A percentile compares a stretch with the other conserved stretches of the same genome.
phyloP scores from a whole-genome alignment of 1,284 basidiomycete genomes.

The Rhodotorula sp. region DNA sequence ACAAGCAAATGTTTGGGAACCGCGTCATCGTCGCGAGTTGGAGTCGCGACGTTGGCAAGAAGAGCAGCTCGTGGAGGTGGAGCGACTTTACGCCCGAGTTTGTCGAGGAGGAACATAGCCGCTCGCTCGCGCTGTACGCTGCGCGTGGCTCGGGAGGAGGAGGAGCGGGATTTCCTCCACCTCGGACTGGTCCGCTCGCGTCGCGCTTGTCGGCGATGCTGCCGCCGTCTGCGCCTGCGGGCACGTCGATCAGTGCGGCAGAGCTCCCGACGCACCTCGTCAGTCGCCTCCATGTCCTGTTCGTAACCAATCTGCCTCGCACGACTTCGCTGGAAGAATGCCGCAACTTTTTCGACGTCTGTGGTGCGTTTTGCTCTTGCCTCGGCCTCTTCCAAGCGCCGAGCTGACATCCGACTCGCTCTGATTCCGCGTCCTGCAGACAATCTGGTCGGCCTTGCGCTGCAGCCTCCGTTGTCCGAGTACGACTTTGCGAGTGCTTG shows the following conservation, averaged over 20 bases:
- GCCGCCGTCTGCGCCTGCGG: too few species aligned
- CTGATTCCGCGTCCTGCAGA: neutral
- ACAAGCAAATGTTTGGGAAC: neutral
- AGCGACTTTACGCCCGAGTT: conserved; percentile 4
- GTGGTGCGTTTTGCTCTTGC: neutral
- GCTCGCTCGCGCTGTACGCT: neutral
- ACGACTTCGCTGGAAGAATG: neutral
- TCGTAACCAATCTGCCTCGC: conserved; percentile 4
- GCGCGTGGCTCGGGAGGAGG: neutral
- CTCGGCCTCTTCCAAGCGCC: too few species aligned
- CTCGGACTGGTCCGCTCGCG: neutral
- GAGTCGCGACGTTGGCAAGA: neutral
- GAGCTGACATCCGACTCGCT: neutral
- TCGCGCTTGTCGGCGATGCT: neutral
- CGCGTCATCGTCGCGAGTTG: neutral
- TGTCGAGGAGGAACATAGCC: conserved; percentile 5
- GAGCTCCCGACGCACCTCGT: conserved; percentile 4
- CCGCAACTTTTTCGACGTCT: conserved; percentile 16
- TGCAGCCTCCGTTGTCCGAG: neutral
- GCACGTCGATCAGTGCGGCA: neutral
- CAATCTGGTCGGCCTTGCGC: conserved; percentile 9
- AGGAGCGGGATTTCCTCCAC: neutral
- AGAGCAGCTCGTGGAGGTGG: conserved; percentile 6
- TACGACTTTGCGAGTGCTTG: neutral
- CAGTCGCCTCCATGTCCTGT: neutral